Evolutionary conservation across 1,139 yeast species (phyloP), one percentile per base, ranked within the genome.

Genomic region (Lodderomyces pseudojiufengensis): DNA sequence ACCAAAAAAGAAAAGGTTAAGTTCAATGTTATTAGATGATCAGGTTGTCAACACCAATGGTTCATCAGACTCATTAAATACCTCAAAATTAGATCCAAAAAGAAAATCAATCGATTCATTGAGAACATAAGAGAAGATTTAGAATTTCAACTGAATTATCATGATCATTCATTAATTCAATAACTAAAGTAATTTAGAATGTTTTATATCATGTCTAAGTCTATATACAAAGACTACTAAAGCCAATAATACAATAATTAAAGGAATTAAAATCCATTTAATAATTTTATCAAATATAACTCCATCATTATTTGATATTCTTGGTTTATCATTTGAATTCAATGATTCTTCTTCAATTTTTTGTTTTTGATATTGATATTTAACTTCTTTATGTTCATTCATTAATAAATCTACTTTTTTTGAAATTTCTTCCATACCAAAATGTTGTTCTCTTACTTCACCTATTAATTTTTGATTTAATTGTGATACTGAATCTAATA

Each of bases 151-250:
- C n/a, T n/a, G n/a, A n/a, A n/a, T n/a, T n/a, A n/a, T n/a, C n/a
- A n/a, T n/a, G n/a, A n/a, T n/a, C n/a, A n/a, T 14, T 21, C 12
- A 8, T 31, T 10, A 23, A 20, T 11, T 24, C 9, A 21, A 3
- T 27, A 5, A 20, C 48, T 54, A 75, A 42, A 76, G 63, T 33
- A 76, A 60, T 47, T 76, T 76, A 7, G 78, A 61, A 50, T 75
- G 81, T 47, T 74, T 75, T 36, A 75, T 73, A 46, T 75, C 80
- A 40, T 61, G 71, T 54, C 79, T 67, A 40, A 76, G 61, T 49
- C 73, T 61, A 49, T 66, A 66, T 15, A 74, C 64, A 40, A 72
- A 57, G 7, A 67, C 50, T 3, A 64, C 57, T 39, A 73, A 61
- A 3, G 64, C 51, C 18, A 65, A 47, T 12, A 73, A 49, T 9